A percentile compares a stretch with the other conserved stretches of the same genome.
These are phyloP conservation scores for Eutrema salsugineum DNA, from an alignment of 441 rosid genomes.

Conservation along the genomic window DNA sequence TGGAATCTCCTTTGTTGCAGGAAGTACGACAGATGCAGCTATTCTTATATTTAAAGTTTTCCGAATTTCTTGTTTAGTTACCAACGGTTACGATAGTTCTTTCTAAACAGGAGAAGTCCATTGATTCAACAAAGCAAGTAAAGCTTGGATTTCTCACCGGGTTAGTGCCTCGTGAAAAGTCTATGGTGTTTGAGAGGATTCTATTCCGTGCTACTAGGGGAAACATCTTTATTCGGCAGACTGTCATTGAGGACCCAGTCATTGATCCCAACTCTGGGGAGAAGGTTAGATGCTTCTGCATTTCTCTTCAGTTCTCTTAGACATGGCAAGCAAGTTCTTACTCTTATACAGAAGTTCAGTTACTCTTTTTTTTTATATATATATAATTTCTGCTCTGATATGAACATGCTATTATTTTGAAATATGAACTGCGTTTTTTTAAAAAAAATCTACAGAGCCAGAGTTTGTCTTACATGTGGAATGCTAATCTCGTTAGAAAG, in stretches of 20 bases:
- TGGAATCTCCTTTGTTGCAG: constrained; percentile 70
- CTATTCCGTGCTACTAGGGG: constrained; percentile 98
- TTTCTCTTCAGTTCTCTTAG: not conserved
- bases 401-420: not conserved
- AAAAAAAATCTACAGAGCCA: not conserved
- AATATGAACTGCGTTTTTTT: not conserved
- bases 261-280: constrained; percentile 82
- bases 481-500: not conserved
- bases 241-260: constrained; percentile 64
- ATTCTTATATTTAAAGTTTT: not conserved
- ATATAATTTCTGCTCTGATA: not conserved
- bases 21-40: constrained; percentile 33
- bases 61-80: not conserved
- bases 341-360: not conserved
- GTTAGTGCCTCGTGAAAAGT: constrained; percentile 79
- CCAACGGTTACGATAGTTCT: constrained; percentile 2
- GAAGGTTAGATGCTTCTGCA: constrained; percentile 46
- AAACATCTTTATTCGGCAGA: constrained; percentile 67
- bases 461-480: not conserved
- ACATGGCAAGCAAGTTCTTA: not conserved
- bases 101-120: constrained; percentile 48
- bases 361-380: not conserved
- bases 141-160: constrained; percentile 83
- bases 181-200: constrained; percentile 89
- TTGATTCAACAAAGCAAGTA: constrained; percentile 81